phyloP scores from a whole-genome alignment of 2,329 filamentous ascomycete species.

The Chaetomium sp. region DNA sequence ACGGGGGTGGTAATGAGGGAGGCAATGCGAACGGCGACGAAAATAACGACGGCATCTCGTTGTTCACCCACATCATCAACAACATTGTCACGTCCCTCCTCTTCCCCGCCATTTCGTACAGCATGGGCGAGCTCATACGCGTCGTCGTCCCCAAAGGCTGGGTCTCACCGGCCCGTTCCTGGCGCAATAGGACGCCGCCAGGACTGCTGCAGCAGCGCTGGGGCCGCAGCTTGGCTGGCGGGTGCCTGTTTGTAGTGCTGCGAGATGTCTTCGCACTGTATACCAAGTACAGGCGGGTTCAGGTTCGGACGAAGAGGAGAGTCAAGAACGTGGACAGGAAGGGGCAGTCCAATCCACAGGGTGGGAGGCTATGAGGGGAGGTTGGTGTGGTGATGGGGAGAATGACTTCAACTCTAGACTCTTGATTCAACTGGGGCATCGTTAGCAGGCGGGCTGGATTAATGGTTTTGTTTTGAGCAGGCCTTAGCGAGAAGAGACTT shows the following conservation, averaged over 20 bases:
- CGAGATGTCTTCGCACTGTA: constrained; percentile 68
- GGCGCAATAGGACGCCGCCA: constrained; percentile 39
- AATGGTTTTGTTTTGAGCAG: background rate
- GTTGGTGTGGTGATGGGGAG: background rate
- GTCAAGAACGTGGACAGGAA: constrained; percentile 29
- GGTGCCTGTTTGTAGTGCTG: constrained; percentile 83
- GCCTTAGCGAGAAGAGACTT: background rate
- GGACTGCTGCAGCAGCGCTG: constrained; percentile 81
- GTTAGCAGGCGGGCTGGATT: background rate
- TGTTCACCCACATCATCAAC: constrained; percentile 49
- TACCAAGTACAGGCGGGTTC: constrained; percentile 63
- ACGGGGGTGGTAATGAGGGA: constrained; percentile 23
- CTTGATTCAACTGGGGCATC: background rate
- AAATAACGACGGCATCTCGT: constrained; percentile 39
- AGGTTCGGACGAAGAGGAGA: constrained; percentile 44
- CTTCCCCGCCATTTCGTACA: constrained; percentile 78
- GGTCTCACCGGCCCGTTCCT: constrained; percentile 55
- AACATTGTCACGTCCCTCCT: constrained; percentile 62
- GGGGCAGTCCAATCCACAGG: background rate
- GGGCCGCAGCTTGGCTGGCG: constrained; percentile 86
- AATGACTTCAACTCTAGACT: background rate
- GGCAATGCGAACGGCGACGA: constrained; percentile 34
- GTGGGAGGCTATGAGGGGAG: too few species aligned
- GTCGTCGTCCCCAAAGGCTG: constrained; percentile 67
- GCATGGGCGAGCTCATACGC: constrained; percentile 75